A percentile compares a stretch with the other conserved stretches of the same genome.
These are phyloP conservation scores for Cystofilobasidium macerans DNA, from an alignment of 768 basidiomycete species.

Conservation along the genomic window DNA sequence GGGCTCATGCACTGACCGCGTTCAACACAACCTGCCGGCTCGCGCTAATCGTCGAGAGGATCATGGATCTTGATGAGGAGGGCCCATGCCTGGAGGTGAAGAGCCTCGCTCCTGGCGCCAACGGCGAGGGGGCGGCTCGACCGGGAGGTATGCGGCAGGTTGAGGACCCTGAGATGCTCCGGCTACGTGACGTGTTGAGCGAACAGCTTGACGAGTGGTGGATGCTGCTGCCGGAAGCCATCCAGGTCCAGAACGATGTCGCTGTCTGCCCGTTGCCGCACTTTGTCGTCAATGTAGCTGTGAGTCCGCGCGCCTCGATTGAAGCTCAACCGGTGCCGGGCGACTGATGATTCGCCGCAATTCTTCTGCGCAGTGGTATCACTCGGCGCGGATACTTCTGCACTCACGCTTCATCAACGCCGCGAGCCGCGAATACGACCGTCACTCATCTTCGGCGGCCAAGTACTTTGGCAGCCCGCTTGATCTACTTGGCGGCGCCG, in stretches of 20 bases:
- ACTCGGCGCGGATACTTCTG: constrained; percentile 30
- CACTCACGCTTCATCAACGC: constrained; percentile 29
- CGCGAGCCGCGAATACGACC: neutral
- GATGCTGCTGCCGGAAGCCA: constrained; percentile 17
- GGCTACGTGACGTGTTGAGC: constrained; percentile 18
- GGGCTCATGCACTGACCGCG: constrained; percentile 28
- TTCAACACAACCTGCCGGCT: constrained; percentile 31
- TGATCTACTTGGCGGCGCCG: neutral
- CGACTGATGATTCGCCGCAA: neutral
- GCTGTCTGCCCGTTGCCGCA: constrained; percentile 29
- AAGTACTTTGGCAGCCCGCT: neutral
- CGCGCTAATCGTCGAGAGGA: constrained; percentile 31
- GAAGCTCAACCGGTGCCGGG: too few relatives aligned
- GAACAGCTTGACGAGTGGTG: constrained; percentile 28
- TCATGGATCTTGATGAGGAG: constrained; percentile 29
- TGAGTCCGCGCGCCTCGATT: constrained; percentile 22
- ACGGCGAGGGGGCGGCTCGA: neutral
- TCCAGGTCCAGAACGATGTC: constrained; percentile 22
- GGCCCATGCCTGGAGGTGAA: neutral
- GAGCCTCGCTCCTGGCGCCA: neutral
- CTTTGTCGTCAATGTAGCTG: constrained; percentile 29
- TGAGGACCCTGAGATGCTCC: neutral
- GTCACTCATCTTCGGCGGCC: neutral
- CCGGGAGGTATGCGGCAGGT: neutral
- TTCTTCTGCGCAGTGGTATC: constrained; percentile 29